Base-by-base conservation (phyloP, 2,329 filamentous ascomycete genomes). In the Drechslerella dactyloides region DNA sequence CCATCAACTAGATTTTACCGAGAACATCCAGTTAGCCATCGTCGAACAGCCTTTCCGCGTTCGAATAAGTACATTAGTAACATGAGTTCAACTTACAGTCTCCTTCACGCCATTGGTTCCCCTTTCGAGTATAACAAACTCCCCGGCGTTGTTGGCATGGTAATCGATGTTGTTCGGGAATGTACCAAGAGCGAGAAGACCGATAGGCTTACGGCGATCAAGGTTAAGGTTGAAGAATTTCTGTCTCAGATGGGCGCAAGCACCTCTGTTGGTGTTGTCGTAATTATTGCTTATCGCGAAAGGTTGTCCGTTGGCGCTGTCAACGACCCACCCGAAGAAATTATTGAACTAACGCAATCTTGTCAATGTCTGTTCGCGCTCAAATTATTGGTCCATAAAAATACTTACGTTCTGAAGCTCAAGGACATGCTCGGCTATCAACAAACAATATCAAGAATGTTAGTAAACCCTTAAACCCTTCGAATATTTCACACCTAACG, bases 81-180 rank as follows among this genome's bases (percentile, higher is more conserved):
- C 17, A 23, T 42, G 53, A 37, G n/a, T 11, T 27, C 40, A 56
- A 64, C 61, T 42, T 56, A 64, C 61, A 57, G 24, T 57, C 52
- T 50, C 56, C 23, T 64, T 64, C 52, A 56, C 40, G 24, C 51
- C 40, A 57, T 64, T 64, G 19, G 52, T 57, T 21, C 37, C 27
- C n/a, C 33, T 64, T 64, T 64, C 61, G 21, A 64, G 42, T 42
- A 64, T 42, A 33, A 64, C 52, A 35, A 64, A 64, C 44, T 64
- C 61, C 17, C 10, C 61, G 13, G 50, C 8, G 44, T 64, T 64
- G 44, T 57, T 64, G 24, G 51, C 51, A 50, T 55, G 42, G 42
- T 27, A 52, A 21, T 33, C 15, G 42, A 64, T 52, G 44, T 64
- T 52, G 61, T 37, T 64, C 21, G 61, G 61, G 61, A 51, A 64